A percentile compares a stretch with the other conserved stretches of the same genome.
Conservation (phyloP, 805 yeast genomes). For the Debaryomyces castellii region DNA sequence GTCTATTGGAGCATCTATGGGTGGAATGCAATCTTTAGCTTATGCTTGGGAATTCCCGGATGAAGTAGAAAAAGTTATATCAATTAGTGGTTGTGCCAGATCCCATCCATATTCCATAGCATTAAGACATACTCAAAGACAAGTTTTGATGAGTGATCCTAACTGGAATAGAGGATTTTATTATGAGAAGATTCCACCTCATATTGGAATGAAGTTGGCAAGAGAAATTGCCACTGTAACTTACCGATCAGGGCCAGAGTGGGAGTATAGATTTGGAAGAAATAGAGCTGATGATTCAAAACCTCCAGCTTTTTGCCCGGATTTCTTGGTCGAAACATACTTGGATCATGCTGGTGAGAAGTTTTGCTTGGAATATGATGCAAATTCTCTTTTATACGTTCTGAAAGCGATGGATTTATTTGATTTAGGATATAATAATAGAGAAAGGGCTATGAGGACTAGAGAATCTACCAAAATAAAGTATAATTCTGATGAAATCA, state of each 20-base stretch:
- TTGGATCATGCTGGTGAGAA: slow-evolving; percentile 94
- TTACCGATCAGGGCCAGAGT: slow-evolving; percentile 93
- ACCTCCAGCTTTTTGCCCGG: slow-evolving; percentile 90
- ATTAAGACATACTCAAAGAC: slow-evolving; percentile 89
- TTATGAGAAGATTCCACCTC: slow-evolving; percentile 81
- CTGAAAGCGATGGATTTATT: slow-evolving; percentile 95
- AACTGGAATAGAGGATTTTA: slow-evolving; percentile 92
- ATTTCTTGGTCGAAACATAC: slow-evolving; percentile 87
- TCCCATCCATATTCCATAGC: slow-evolving; percentile 95
- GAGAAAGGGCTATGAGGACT: slow-evolving; percentile 41
- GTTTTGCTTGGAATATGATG: slow-evolving; percentile 87
- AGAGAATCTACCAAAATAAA: slow-evolving; percentile 37
- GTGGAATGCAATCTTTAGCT: slow-evolving; percentile 97
- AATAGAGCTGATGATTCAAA: slow-evolving; percentile 77
- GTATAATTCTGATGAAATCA: slow-evolving; percentile 12
- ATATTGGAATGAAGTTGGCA: slow-evolving; percentile 91
- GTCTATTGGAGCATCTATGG: slow-evolving; percentile 89
- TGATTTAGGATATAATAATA: slow-evolving; percentile 61
- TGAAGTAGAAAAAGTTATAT: slow-evolving; percentile 66
- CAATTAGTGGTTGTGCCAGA: slow-evolving; percentile 91
- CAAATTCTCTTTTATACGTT: slow-evolving; percentile 82
- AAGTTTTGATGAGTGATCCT: slow-evolving; percentile 91
- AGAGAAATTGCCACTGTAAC: slow-evolving; percentile 93
- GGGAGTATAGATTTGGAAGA: slow-evolving; percentile 92
- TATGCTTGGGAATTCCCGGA: slow-evolving; percentile 82